Evolutionary conservation across 352 stramenopile genomes (phyloP).

Genomic region (Thalassiosira mediterranea): DNA sequence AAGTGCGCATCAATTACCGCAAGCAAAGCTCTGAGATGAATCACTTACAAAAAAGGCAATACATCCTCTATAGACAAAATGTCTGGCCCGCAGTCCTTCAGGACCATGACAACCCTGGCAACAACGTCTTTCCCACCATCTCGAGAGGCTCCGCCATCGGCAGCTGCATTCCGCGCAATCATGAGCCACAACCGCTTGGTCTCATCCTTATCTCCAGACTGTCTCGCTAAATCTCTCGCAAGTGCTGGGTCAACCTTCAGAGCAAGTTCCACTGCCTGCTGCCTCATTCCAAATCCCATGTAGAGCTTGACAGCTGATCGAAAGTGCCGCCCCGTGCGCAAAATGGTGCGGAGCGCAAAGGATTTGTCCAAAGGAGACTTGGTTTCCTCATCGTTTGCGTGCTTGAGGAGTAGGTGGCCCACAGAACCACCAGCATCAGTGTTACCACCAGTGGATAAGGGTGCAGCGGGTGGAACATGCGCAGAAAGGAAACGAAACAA

Average conservation of each 20-base stretch:
- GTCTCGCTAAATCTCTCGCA: conserved; percentile 73
- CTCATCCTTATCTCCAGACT: conserved; percentile 75
- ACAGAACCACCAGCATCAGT: conserved; percentile 5
- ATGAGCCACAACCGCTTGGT: conserved; percentile 83
- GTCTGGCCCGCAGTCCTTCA: conserved; percentile 82
- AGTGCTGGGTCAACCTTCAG: conserved; percentile 82
- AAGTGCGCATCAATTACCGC: not conserved
- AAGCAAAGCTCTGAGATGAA: conserved; percentile 11
- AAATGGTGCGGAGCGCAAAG: conserved; percentile 71
- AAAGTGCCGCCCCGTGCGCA: conserved; percentile 77
- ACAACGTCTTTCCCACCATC: conserved; percentile 77
- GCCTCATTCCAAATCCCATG: conserved; percentile 84
- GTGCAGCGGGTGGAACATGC: conserved; percentile 57
- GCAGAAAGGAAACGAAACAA: conserved; percentile 76
- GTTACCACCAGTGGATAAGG: conserved; percentile 2
- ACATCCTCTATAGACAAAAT: conserved; percentile 85
- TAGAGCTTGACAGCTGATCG: conserved; percentile 83
- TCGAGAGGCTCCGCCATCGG: conserved; percentile 24
- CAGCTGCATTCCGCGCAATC: conserved; percentile 82
- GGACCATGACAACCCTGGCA: conserved; percentile 76
- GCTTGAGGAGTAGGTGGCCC: conserved; percentile 44
- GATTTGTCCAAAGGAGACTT: conserved; percentile 75
- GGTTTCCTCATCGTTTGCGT: conserved; percentile 39
- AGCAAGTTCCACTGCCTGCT: conserved; percentile 81
- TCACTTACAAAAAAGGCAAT: conserved; percentile 77